Evolutionary conservation across 352 stramenopile species (phyloP), one percentile per base, ranked within the genome.

Genomic region (Globisporangium barbulae): DNA sequence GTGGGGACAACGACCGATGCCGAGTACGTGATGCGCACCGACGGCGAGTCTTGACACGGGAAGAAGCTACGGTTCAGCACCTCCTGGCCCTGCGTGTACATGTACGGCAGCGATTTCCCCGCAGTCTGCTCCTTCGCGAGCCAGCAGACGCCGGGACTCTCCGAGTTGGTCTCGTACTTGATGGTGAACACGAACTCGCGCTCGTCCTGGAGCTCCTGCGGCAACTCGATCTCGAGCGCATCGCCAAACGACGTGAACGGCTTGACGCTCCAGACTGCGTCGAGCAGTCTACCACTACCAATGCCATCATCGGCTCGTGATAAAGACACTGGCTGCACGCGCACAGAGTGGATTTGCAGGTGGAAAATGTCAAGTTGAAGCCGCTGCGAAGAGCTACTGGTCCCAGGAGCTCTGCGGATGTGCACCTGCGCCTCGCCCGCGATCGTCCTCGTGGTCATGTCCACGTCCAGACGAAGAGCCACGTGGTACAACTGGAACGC

Each of bases 11-110:
- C 75, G n/a, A 99, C 87, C 19, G 74, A 83, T 2, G 96, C 94
- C 13, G 89, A 85, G 75, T 98, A 99, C 28, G 97, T 98, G 61
- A 98, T 82, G 60, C 98, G 98, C 35, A 98, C 91, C 6, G 81
- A 96, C 6, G 95, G 96, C 39, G 88, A 91, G 85, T 99, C 98
- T 67, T 98, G 85, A 33, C 84, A 96, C 39, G 88, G 85, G 45
- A 94, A 89, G 58, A 94, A 79, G 72, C 83, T 90, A 60, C 85
- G 86, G 61, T 92, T 93, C 35, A 93, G 81, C 70, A 94, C 88
- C 61, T 91, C 85, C 57, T 96, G 84, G 25, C 86, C 89, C 67
- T 94, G 85, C 5, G 88, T 94, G 72, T 93, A 96, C 68, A 96
- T 68, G 67, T 89, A 95, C 25, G 85, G 77, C 35, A 89, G 75